Base-by-base conservation (phyloP, 768 basidiomycete genomes). In the Macrocybe gigantea region DNA sequence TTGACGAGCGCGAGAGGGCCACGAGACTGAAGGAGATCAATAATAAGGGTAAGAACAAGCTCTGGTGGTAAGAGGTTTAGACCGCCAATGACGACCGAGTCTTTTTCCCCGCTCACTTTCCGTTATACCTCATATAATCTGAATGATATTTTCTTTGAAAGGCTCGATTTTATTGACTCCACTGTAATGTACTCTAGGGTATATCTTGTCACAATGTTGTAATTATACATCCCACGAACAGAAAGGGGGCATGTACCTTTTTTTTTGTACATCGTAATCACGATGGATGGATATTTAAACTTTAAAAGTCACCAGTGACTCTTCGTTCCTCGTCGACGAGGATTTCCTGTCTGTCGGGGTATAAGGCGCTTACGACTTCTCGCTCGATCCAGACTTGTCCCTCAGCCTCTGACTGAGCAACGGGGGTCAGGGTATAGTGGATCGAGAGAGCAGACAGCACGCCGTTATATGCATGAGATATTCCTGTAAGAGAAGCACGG, bases 391-490 rank as follows among this genome's bases (percentile, higher is more conserved):
- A 86, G 42, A 61, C 63, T 43, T 70, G 64, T 35, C 69, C 62
- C 8, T 53, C 54, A 4, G 55, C 52, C 10, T 60, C 65, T 15
- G 64, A 54, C n/a, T 64, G 67, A 15, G 30, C 55, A 43, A 79
- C 61, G 2, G 90, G 90, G 7, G 79, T 80, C 22, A 96, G 75
- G 2, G 80, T 85, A 67, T 97, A 95, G 33, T 85, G 75, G 48
- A 97, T 84, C 10, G 88, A 89, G 8, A 97, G 68, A 3, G 93
- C 92, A 1, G 93, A 94, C 5, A 96, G 72, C 0, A 80, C 83
- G 9, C 95, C 95, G n/a, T 91, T 93, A 57, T 96, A 97, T 1
- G 94, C 94, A 61, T 88, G 89, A 5, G 92, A 93, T 43, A 95
- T 94, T n/a, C 92, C 88, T 87, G 52, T 33, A 38, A 7, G 40